A percentile compares a stretch with the other conserved stretches of the same genome.
These are phyloP conservation scores for Lagerstroemia speciosa DNA, from an alignment of 345 rosid genomes.

Conservation along the genomic window DNA sequence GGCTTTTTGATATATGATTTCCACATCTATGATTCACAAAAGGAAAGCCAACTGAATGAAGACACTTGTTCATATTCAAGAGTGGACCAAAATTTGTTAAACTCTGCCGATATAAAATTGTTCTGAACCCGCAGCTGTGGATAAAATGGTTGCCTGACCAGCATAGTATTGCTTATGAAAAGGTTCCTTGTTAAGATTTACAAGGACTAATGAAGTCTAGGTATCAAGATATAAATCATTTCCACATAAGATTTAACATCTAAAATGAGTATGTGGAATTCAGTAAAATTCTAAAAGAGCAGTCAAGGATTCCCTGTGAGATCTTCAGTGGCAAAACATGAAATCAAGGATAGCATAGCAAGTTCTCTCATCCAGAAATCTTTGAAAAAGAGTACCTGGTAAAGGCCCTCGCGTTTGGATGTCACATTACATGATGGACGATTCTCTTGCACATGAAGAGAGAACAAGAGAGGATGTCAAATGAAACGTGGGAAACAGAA, in stretches of 20 bases:
- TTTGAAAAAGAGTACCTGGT: conserved; percentile 41
- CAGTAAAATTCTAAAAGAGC: not conserved
- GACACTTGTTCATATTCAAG: not conserved
- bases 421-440: conserved; percentile 57
- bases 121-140: not conserved
- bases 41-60: conserved; percentile 6
- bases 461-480: not conserved
- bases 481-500: not conserved
- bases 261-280: not conserved
- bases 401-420: conserved; percentile 68
- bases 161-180: not conserved
- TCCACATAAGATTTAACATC: not conserved
- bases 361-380: not conserved
- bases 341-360: not conserved
- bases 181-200: not conserved
- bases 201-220: not conserved
- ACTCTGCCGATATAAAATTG: not conserved
- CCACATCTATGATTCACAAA: conserved; percentile 52
- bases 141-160: not conserved
- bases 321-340: not conserved
- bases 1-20: conserved; percentile 70
- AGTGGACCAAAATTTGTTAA: not conserved
- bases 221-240: not conserved
- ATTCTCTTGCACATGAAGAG: conserved; percentile 27
- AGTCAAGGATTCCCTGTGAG: not conserved